These are phyloP conservation scores for Moesziomyces sp. DNA, from an alignment of 1,284 basidiomycete species.

Conservation along the genomic window DNA sequence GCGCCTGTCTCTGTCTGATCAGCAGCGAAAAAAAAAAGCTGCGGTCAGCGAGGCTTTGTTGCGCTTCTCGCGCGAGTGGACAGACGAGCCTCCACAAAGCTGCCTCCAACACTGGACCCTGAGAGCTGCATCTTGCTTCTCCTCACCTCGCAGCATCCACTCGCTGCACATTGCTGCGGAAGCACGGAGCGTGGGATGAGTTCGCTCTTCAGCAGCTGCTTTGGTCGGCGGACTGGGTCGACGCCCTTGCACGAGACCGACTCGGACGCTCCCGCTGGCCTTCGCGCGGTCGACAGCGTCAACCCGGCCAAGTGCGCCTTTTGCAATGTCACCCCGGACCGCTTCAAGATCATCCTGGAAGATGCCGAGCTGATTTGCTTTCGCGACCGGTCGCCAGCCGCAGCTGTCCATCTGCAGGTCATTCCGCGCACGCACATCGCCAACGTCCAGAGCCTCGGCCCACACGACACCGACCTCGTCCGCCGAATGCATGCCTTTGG, in stretches of 20 bases:
- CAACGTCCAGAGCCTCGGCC: constrained; percentile 70
- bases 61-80: constrained; percentile 23
- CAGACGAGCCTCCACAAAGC: constrained; percentile 4
- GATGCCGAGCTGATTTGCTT: constrained; percentile 76
- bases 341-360: constrained; percentile 76
- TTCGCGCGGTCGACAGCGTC: constrained; percentile 25
- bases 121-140: background rate
- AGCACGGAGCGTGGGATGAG: constrained; percentile 8
- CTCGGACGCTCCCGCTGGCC: constrained; percentile 10
- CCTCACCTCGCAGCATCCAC: background rate
- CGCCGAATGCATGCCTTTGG: constrained; percentile 76
- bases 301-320: constrained; percentile 71
- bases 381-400: constrained; percentile 75
- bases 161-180: background rate
- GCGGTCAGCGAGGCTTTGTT: constrained; percentile 1
- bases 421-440: constrained; percentile 74
- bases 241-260: background rate
- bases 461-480: constrained; percentile 68
- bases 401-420: constrained; percentile 75
- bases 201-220: constrained; percentile 30
- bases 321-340: constrained; percentile 73
- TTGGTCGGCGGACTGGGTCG: constrained; percentile 4
- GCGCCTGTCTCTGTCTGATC: background rate
- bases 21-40: constrained; percentile 1
- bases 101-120: background rate